A percentile compares a stretch with the other conserved stretches of the same genome.
phyloP scores from a whole-genome alignment of 2,329 filamentous ascomycete genomes.

The Colletotrichum lupini region DNA sequence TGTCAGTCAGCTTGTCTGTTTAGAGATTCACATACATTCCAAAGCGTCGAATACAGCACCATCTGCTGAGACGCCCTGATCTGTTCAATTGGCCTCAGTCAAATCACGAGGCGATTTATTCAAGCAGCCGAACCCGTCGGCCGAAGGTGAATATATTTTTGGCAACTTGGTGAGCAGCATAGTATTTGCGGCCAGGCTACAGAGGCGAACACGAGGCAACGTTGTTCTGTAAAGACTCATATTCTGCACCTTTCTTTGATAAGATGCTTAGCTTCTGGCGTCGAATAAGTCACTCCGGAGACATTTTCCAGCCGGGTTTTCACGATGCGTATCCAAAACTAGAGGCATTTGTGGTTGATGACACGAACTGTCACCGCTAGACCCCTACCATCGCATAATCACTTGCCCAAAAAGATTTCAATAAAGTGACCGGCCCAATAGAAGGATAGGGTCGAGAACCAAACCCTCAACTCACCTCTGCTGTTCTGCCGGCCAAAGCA shows the following conservation, averaged over 20 bases:
- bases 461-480: not conserved
- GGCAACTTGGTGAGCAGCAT: not conserved
- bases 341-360: conserved; percentile 5
- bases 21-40: conserved; percentile 4
- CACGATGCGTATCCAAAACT: not conserved
- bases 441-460: conserved; percentile 4
- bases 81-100: not conserved
- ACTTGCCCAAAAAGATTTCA: conserved; percentile 31
- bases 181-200: not conserved
- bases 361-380: conserved; percentile 19
- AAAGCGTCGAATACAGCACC: conserved; percentile 19
- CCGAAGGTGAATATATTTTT: not conserved
- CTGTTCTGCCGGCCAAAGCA: not conserved
- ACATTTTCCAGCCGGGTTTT: not conserved
- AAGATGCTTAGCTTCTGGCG: not conserved
- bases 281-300: not conserved
- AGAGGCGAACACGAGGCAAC: not conserved
- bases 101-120: not conserved
- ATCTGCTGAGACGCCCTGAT: not conserved
- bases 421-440: conserved; percentile 32
- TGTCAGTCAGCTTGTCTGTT: conserved; percentile 10
- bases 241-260: not conserved
- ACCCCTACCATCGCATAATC: conserved; percentile 15
- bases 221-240: not conserved
- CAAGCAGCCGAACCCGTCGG: not conserved